Percentiles rank a stretch among this genome's conserved stretches.
Evolutionary conservation across 2,329 filamentous ascomycete species (phyloP).

Genomic region (Bipolaris gigantea): DNA sequence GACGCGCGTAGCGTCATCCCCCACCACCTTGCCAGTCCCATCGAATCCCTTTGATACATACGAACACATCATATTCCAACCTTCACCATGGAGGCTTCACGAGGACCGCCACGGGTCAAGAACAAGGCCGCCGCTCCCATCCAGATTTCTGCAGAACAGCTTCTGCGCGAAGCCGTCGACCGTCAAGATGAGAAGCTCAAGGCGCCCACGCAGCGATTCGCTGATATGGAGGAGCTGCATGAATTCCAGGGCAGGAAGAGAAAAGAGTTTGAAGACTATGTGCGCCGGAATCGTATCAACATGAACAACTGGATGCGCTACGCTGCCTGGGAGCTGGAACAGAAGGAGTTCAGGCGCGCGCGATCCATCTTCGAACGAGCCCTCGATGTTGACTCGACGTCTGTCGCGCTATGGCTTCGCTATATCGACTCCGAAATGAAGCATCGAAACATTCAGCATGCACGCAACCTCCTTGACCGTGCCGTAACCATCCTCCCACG

Average conservation of each 20-base stretch:
- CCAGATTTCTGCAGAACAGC: constrained; percentile 93
- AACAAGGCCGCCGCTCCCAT: constrained; percentile 89
- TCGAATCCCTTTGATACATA: neutral
- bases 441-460: constrained; percentile 76
- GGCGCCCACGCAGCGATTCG: constrained; percentile 91
- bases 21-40: neutral
- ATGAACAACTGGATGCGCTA: constrained; percentile 99
- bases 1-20: constrained; percentile 1
- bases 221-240: constrained; percentile 95
- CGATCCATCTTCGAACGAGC: constrained; percentile 93
- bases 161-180: constrained; percentile 95
- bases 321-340: constrained; percentile 94
- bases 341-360: constrained; percentile 93
- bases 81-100: constrained; percentile 75
- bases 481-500: constrained; percentile 90
- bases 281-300: constrained; percentile 88
- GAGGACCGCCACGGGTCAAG: constrained; percentile 94
- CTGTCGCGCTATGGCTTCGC: constrained; percentile 83
- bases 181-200: constrained; percentile 86
- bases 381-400: constrained; percentile 86
- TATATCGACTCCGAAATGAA: constrained; percentile 98
- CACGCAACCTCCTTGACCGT: constrained; percentile 88
- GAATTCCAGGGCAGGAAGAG: constrained; percentile 95
- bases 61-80: neutral
- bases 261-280: constrained; percentile 97